phyloP scores from a whole-genome alignment of 257 asterid species.

The Nicotiana tomentosiformis region DNA sequence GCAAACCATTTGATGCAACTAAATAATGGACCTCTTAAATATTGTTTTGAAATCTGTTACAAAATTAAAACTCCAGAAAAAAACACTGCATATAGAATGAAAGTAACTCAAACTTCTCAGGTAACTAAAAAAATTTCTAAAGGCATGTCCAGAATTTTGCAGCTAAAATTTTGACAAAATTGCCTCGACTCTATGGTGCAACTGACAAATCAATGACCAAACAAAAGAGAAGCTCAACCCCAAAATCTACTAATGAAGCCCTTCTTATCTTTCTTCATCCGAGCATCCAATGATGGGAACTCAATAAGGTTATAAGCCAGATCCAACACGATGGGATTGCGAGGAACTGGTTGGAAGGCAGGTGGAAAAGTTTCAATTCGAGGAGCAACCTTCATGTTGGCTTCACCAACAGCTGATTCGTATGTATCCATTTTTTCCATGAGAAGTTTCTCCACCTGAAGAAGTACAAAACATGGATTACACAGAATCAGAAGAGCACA shows the following conservation, averaged over 20 bases:
- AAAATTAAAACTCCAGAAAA: not conserved
- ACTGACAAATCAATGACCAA: not conserved
- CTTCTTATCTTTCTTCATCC: constrained; percentile 85
- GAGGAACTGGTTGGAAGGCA: constrained; percentile 44
- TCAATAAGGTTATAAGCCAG: constrained; percentile 63
- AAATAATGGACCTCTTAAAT: not conserved
- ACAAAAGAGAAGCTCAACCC: constrained; percentile 33
- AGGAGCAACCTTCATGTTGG: constrained; percentile 39
- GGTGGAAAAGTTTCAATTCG: constrained; percentile 53
- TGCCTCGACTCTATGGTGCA: not conserved
- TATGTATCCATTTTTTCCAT: constrained; percentile 66
- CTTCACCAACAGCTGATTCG: constrained; percentile 81
- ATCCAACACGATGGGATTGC: constrained; percentile 57
- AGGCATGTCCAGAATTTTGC: not conserved
- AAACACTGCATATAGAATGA: not conserved
- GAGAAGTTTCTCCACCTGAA: constrained; percentile 64
- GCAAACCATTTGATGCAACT: not conserved
- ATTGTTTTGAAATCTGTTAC: not conserved
- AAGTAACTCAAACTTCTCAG: constrained; percentile 14
- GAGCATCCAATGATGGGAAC: constrained; percentile 77
- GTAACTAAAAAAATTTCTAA: not conserved
- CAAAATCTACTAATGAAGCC: constrained; percentile 85
- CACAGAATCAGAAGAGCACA: not conserved
- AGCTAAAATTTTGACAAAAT: not conserved
- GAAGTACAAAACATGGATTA: not conserved